A percentile compares a stretch with the other conserved stretches of the same genome.
Conservation (phyloP, 805 yeast genomes). For the Gaillardinia entomophila region DNA sequence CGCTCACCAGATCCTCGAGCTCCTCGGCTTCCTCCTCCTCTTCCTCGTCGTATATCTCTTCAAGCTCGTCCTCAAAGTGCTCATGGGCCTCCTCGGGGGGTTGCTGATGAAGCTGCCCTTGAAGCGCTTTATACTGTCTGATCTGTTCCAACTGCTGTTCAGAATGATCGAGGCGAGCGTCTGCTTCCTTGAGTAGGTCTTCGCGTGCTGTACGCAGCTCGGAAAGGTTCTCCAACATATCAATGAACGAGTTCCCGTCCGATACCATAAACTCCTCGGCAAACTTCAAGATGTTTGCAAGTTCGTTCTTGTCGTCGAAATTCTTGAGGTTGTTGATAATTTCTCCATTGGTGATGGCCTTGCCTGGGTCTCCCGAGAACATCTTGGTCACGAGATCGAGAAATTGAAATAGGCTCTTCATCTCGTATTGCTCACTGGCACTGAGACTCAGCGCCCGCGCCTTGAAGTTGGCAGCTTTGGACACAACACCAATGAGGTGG, state of each 20-base stretch:
- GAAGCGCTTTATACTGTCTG: too few species aligned
- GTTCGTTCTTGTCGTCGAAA: constrained; percentile 1
- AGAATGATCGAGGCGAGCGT: constrained; percentile 5
- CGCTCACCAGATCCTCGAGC: constrained; percentile 35
- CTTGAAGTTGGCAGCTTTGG: not conserved
- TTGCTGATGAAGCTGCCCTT: too few species aligned
- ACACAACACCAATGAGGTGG: too few species aligned
- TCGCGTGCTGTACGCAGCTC: constrained; percentile 37
- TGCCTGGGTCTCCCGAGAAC: not conserved
- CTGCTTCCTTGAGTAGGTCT: constrained; percentile 15
- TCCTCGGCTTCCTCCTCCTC: constrained; percentile 30
- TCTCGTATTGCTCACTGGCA: not conserved
- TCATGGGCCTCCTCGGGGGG: constrained; percentile 16
- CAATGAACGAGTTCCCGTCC: constrained; percentile 73
- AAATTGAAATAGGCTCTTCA: constrained; percentile 1
- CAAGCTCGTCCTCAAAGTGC: constrained; percentile 14
- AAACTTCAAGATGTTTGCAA: constrained; percentile 16
- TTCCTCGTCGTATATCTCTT: constrained; percentile 13
- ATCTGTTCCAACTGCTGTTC: constrained; percentile 10
- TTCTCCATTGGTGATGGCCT: not conserved
- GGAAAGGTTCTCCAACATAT: constrained; percentile 74
- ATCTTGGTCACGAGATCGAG: constrained; percentile 15
- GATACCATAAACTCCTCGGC: constrained; percentile 77
- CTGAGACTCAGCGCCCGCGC: not conserved
- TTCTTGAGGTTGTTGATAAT: constrained; percentile 2